phyloP scores from a whole-genome alignment of 2,329 filamentous ascomycete species.

The Cordyceps tenuipes region DNA sequence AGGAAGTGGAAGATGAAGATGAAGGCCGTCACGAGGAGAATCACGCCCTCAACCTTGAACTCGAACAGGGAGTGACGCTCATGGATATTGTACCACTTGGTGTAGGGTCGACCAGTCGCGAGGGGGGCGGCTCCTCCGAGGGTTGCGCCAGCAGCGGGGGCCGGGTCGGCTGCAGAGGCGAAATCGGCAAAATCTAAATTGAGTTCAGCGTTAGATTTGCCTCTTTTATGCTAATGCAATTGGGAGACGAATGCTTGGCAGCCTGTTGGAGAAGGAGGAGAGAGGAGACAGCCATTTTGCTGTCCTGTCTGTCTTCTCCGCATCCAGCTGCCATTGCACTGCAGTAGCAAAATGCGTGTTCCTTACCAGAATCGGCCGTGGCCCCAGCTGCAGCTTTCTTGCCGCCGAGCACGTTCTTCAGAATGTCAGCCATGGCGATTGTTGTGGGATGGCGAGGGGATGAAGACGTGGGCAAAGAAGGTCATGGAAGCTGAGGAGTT shows the following conservation, averaged over 20 bases:
- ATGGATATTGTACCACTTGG: slow-evolving; percentile 95
- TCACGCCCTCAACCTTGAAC: slow-evolving; percentile 79
- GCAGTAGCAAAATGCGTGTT: neutral
- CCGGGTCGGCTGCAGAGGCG: slow-evolving; percentile 64
- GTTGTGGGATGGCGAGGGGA: slow-evolving; percentile 16
- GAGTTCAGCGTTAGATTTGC: slow-evolving; percentile 18
- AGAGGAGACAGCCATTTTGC: neutral
- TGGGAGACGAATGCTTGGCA: neutral
- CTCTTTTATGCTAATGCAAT: neutral
- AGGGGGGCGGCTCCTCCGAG: slow-evolving; percentile 37
- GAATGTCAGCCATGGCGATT: slow-evolving; percentile 46
- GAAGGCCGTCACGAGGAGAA: slow-evolving; percentile 65
- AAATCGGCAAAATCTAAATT: slow-evolving; percentile 85
- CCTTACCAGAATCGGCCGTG: slow-evolving; percentile 56
- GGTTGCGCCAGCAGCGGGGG: slow-evolving; percentile 40
- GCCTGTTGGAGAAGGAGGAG: neutral
- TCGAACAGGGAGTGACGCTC: slow-evolving; percentile 78
- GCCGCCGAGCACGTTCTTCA: slow-evolving; percentile 64
- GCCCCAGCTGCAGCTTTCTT: slow-evolving; percentile 43
- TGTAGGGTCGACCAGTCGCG: slow-evolving; percentile 57
- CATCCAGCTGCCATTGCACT: neutral
- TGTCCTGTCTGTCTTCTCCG: neutral
- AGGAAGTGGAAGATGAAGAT: slow-evolving; percentile 73
- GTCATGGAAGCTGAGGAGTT: slow-evolving; percentile 7
- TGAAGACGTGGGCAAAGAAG: slow-evolving; percentile 11